Evolutionary conservation across 345 rosid genomes (phyloP), one percentile per base, ranked within the genome.

Genomic region (Litchi chinensis): DNA sequence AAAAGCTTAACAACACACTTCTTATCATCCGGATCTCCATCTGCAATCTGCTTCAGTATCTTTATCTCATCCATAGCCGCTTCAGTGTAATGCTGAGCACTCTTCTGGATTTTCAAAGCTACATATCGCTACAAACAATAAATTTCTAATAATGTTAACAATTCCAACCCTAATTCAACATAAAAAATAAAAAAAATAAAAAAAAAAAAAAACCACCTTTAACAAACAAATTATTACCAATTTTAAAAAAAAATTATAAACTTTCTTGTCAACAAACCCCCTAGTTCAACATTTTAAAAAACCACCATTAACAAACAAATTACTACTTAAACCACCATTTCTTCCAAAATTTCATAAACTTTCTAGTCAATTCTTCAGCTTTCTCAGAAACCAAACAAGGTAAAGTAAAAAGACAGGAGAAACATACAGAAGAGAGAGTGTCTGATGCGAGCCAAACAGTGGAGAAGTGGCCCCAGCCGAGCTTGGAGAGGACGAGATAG

Each of bases 391-490:
- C 22, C 56, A 65, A 76, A 44, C 50, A 62, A 12, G 60, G 50
- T 8, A 13, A 54, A 46, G 28, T 26, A 21, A 77, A 28, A 12
- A 66, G 24, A 1, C 7, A 48, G 13, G 0, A 54, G 16, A 18
- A 24, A 60, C 85, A 5, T 89, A 95, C 99, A 76, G 87, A 89
- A 77, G 71, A 81, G 5, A 77, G 91, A 26, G 87, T 85, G 78
- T 96, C 99, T 97, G 98, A 93, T 80, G 99, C 90, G 70, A 96
- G 99, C 99, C 99, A 93, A 44, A 96, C 97, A 48, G 98, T 96
- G 77, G 98, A 94, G 88, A 94, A 96, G 82, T 96, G 98, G 8
- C 97, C 98, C 98, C 99, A 96, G 6, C 97, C 99, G 73, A 96
- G 99, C 92, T 93, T 96, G 62, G 85, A 84, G 80, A 92, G 99